Evolutionary conservation across 371 early-diverging fungal species (phyloP).

Genomic region (Amoeboaphelidium protococcarum): DNA sequence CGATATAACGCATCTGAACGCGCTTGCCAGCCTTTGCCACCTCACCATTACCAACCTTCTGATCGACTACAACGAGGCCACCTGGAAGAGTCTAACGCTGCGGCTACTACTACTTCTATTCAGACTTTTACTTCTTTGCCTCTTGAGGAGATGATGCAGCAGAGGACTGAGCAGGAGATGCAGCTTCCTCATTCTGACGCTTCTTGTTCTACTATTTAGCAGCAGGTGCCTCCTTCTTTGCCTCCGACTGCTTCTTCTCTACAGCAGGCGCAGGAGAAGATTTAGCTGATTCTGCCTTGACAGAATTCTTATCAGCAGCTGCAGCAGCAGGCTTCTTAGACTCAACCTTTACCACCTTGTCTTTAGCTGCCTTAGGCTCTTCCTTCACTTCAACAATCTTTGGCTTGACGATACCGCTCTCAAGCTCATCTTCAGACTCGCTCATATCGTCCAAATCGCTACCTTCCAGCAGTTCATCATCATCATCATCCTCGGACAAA

Average conservation of each 20-base stretch:
- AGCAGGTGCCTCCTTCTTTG: neutral
- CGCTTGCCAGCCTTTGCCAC: slow-evolving; percentile 50
- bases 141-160: neutral
- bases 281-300: neutral
- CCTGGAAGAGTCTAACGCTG: slow-evolving; percentile 25
- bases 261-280: no score
- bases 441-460: neutral
- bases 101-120: slow-evolving; percentile 6
- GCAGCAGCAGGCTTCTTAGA: neutral
- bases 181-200: neutral
- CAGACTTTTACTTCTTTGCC: slow-evolving; percentile 1
- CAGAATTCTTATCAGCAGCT: neutral
- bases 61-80: slow-evolving; percentile 56
- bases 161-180: neutral
- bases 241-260: neutral
- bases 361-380: neutral
- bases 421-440: neutral
- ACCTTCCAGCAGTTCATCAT: neutral
- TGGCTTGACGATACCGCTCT: neutral
- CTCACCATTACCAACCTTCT: slow-evolving; percentile 39
- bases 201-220: neutral
- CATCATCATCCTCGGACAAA: neutral
- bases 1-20: slow-evolving; percentile 60
- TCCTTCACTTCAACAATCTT: neutral
- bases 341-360: neutral